These are phyloP conservation scores for Oryza australiensis DNA, from an alignment of 176 grass and related monocot genomes.

Conservation along the genomic window DNA sequence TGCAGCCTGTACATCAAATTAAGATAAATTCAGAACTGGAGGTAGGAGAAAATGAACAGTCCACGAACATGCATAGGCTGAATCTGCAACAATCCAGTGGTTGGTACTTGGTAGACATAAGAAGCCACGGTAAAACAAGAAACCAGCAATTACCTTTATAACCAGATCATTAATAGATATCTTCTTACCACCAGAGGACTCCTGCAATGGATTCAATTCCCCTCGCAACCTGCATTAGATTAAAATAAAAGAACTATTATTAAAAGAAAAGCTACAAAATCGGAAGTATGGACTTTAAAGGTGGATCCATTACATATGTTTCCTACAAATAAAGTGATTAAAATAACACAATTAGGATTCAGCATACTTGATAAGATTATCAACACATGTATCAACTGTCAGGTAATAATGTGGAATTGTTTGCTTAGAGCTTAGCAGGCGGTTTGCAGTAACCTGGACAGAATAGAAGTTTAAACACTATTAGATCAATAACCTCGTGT, in stretches of 20 bases:
- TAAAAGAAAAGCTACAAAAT: slow-evolving; percentile 3
- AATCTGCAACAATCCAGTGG: background rate
- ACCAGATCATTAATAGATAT: slow-evolving; percentile 96
- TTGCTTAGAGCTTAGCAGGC: slow-evolving; percentile 79
- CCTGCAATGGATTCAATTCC: slow-evolving; percentile 84
- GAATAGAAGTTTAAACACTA: slow-evolving; percentile 22
- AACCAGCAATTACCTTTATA: slow-evolving; percentile 65
- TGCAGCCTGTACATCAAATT: slow-evolving; percentile 64
- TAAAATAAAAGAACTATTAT: slow-evolving; percentile 9
- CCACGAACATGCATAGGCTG: background rate
- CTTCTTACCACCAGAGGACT: slow-evolving; percentile 85
- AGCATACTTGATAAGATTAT: slow-evolving; percentile 88
- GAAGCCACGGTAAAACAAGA: background rate
- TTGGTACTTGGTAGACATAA: background rate
- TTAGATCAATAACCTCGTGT: background rate
- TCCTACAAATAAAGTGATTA: background rate
- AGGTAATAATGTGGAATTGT: slow-evolving; percentile 99
- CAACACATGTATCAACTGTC: slow-evolving; percentile 75
- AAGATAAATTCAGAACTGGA: slow-evolving; percentile 3
- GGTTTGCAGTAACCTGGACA: slow-evolving; percentile 79
- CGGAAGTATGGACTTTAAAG: background rate
- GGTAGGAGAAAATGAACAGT: background rate
- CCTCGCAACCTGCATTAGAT: slow-evolving; percentile 60
- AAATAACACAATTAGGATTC: slow-evolving; percentile 7
- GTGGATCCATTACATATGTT: background rate